Percentiles rank a stretch among this genome's conserved stretches.
These are phyloP conservation scores for Stenocarpella maydis DNA, from an alignment of 2,329 filamentous ascomycete species.

Conservation along the genomic window DNA sequence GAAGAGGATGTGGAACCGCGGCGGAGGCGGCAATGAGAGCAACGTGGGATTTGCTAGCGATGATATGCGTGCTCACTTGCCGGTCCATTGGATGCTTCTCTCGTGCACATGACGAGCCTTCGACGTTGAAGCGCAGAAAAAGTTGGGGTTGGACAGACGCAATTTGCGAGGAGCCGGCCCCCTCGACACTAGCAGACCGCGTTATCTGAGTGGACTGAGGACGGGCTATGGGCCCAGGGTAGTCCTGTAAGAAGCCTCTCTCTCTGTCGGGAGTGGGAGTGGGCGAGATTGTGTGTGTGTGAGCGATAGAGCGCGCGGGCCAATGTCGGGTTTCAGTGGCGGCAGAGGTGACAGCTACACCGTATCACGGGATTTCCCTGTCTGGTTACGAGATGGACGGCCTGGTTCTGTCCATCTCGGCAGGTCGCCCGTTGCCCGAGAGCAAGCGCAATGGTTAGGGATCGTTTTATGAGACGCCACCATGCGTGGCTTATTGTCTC, in stretches of 20 bases:
- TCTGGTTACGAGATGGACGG: slow-evolving; percentile 11
- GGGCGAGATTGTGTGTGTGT: background rate
- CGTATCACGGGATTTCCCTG: slow-evolving; percentile 25
- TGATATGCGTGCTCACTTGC: background rate
- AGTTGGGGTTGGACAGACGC: slow-evolving; percentile 24
- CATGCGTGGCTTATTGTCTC: background rate
- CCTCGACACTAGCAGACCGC: slow-evolving; percentile 17
- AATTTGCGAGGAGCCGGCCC: slow-evolving; percentile 12
- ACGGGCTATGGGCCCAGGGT: slow-evolving; percentile 12
- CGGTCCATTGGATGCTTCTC: slow-evolving; percentile 4
- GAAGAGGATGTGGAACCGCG: background rate
- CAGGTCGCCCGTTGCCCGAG: background rate
- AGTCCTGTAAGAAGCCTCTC: slow-evolving; percentile 14
- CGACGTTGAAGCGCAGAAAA: slow-evolving; percentile 11
- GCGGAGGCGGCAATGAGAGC: background rate
- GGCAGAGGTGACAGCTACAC: slow-evolving; percentile 20
- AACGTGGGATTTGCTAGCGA: slow-evolving; percentile 1
- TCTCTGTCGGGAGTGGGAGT: background rate
- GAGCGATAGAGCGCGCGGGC: slow-evolving; percentile 2
- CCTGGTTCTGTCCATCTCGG: slow-evolving; percentile 14
- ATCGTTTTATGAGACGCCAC: slow-evolving; percentile 4
- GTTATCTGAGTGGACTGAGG: slow-evolving; percentile 11
- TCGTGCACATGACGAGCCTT: slow-evolving; percentile 15
- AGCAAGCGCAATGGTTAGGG: background rate
- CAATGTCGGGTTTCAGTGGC: background rate